Percentiles rank a stretch among this genome's conserved stretches.
Evolutionary conservation across 192 early-diverging fungal species (phyloP).

Genomic region (Coemansia sp.): DNA sequence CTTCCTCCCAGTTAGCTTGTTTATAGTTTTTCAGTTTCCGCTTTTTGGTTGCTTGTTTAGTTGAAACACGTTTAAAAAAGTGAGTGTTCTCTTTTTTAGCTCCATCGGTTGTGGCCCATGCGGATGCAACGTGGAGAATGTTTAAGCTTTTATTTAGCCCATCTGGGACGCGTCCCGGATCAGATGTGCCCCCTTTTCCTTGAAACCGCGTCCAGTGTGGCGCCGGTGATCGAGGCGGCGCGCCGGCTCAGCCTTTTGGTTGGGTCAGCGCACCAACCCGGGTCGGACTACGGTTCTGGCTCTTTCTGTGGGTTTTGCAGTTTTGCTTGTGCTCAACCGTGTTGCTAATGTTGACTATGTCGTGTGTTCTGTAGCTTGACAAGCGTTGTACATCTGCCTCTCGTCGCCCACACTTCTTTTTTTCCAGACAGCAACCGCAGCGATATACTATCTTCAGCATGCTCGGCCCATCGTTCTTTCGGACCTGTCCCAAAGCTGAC

Average conservation of each 20-base stretch:
- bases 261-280: too few relatives aligned
- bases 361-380: too few relatives aligned
- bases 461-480: constrained; percentile 20
- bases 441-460: too few relatives aligned
- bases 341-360: too few relatives aligned
- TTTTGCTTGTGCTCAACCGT: not conserved
- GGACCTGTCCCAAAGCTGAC: constrained; percentile 4
- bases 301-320: not conserved
- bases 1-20: constrained; percentile 3
- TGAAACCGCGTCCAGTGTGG: not conserved
- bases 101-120: too few relatives aligned
- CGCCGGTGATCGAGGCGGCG: not conserved
- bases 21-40: constrained; percentile 6
- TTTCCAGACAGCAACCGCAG: too few relatives aligned
- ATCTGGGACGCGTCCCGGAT: constrained; percentile 1
- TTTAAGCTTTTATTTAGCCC: not conserved
- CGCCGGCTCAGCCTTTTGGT: not conserved
- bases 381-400: too few relatives aligned
- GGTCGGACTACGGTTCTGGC: too few relatives aligned
- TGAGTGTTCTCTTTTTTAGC: constrained; percentile 5
- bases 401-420: too few relatives aligned
- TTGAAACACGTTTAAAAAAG: constrained; percentile 17
- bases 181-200: not conserved
- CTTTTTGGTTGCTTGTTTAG: constrained; percentile 19
- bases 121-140: constrained; percentile 2